Percentiles rank a stretch among this genome's conserved stretches.
Evolutionary conservation across 2,329 filamentous ascomycete species (phyloP).

Genomic region (Massarina eburnea): DNA sequence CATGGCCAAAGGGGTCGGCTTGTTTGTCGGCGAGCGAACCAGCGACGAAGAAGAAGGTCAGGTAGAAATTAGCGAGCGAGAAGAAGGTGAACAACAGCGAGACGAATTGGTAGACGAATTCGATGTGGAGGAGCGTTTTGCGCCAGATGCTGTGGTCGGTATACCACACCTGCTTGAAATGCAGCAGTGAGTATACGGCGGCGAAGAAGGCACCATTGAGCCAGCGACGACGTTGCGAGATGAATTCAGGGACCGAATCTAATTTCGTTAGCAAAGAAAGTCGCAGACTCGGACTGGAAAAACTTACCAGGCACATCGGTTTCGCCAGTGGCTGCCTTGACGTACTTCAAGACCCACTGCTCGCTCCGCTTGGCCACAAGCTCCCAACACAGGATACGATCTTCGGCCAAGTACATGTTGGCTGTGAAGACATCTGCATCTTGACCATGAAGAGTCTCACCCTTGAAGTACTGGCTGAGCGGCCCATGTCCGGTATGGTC

Average conservation of each 20-base stretch:
- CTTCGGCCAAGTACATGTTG: slow-evolving; percentile 92
- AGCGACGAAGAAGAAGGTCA: slow-evolving; percentile 97
- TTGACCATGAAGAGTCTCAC: slow-evolving; percentile 92
- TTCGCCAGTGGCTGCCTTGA: slow-evolving; percentile 93
- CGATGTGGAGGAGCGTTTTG: slow-evolving; percentile 89
- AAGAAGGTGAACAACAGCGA: slow-evolving; percentile 96
- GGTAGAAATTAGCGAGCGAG: slow-evolving; percentile 97
- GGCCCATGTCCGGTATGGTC: slow-evolving; percentile 94
- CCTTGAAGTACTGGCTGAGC: slow-evolving; percentile 98
- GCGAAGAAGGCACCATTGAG: slow-evolving; percentile 99
- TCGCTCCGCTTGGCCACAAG: slow-evolving; percentile 92
- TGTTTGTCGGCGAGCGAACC: slow-evolving; percentile 78
- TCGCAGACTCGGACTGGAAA: neutral
- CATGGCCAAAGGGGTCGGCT: slow-evolving; percentile 89
- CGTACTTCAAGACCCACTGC: slow-evolving; percentile 97
- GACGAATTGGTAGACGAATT: slow-evolving; percentile 93
- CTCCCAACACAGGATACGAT: slow-evolving; percentile 92
- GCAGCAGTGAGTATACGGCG: slow-evolving; percentile 93
- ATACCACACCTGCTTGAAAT: slow-evolving; percentile 88
- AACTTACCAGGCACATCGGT: slow-evolving; percentile 91
- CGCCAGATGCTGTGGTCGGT: slow-evolving; percentile 89
- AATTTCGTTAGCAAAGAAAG: slow-evolving; percentile 6
- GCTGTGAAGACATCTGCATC: slow-evolving; percentile 97
- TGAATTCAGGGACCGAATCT: slow-evolving; percentile 94
- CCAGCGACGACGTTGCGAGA: slow-evolving; percentile 94